Percentiles rank a stretch among this genome's conserved stretches.
Evolutionary conservation across 108 stramenopile species (phyloP).

Genomic region (Conticribra weissflogii): DNA sequence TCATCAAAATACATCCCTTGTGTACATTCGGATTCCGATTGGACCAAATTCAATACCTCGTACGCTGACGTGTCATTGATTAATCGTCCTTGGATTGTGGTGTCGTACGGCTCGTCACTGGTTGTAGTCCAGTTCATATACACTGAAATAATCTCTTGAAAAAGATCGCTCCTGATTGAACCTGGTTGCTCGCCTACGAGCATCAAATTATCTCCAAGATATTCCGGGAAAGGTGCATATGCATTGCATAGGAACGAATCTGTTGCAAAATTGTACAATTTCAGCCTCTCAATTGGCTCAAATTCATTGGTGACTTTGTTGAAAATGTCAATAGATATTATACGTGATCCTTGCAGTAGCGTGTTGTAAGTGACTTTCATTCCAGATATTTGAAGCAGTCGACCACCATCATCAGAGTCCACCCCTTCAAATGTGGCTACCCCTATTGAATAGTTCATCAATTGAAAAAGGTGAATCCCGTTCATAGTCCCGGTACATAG

Average conservation of each 20-base stretch:
- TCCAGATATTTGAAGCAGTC: constrained; percentile 60
- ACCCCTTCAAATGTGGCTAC: constrained; percentile 48
- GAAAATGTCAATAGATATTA: constrained; percentile 40
- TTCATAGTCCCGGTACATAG: constrained; percentile 52
- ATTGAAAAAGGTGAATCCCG: constrained; percentile 41
- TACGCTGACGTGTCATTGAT: constrained; percentile 38
- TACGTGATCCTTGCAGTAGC: constrained; percentile 11
- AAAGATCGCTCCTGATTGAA: constrained; percentile 20
- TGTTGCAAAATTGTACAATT: constrained; percentile 59
- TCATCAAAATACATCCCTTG: no score
- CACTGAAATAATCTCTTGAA: constrained; percentile 44
- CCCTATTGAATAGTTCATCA: constrained; percentile 51
- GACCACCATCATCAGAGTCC: constrained; percentile 34
- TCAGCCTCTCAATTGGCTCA: constrained; percentile 49
- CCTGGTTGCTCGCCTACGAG: constrained; percentile 42
- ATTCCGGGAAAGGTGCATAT: constrained; percentile 43
- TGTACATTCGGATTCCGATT: constrained; percentile 37
- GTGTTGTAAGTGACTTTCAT: constrained; percentile 58
- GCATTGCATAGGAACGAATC: constrained; percentile 48
- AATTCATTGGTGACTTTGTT: constrained; percentile 29
- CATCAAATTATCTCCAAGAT: constrained; percentile 26
- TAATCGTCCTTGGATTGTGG: constrained; percentile 28
- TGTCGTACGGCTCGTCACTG: constrained; percentile 28
- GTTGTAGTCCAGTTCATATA: constrained; percentile 24
- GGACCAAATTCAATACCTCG: constrained; percentile 25